These are phyloP conservation scores for Leishmania lainsoni DNA, from an alignment of 208 protist species.

Conservation along the genomic window DNA sequence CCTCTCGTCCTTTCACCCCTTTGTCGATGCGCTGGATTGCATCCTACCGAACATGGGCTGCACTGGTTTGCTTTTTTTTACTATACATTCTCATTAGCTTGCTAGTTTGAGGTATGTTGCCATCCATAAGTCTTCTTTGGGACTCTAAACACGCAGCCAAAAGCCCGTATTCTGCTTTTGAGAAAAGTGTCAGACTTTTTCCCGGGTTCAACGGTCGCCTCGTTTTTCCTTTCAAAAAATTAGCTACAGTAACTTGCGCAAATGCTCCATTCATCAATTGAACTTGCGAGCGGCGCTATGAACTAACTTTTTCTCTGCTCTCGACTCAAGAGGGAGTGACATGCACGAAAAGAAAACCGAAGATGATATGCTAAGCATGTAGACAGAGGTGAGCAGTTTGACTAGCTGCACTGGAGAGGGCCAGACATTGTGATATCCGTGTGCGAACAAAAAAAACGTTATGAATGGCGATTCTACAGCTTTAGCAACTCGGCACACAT, in stretches of 20 bases:
- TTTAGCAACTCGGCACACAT: background rate
- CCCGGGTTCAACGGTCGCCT: background rate
- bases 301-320: background rate
- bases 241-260: background rate
- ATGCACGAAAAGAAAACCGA: background rate
- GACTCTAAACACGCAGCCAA: background rate
- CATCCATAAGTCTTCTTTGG: background rate
- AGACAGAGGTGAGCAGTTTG: background rate
- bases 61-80: conserved; percentile 27
- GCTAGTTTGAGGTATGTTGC: background rate
- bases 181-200: background rate
- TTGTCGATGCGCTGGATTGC: conserved; percentile 68
- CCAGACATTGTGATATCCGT: background rate
- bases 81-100: conserved; percentile 8
- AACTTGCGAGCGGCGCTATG: background rate
- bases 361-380: background rate
- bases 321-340: background rate
- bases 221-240: background rate
- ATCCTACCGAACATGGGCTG: conserved; percentile 54
- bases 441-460: background rate
- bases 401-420: background rate
- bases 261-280: background rate
- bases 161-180: background rate
- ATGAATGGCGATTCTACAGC: background rate
- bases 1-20: conserved; percentile 65